A percentile compares a stretch with the other conserved stretches of the same genome.
phyloP scores from a whole-genome alignment of 192 early-diverging fungal species.

The Backusella morwellensis region DNA sequence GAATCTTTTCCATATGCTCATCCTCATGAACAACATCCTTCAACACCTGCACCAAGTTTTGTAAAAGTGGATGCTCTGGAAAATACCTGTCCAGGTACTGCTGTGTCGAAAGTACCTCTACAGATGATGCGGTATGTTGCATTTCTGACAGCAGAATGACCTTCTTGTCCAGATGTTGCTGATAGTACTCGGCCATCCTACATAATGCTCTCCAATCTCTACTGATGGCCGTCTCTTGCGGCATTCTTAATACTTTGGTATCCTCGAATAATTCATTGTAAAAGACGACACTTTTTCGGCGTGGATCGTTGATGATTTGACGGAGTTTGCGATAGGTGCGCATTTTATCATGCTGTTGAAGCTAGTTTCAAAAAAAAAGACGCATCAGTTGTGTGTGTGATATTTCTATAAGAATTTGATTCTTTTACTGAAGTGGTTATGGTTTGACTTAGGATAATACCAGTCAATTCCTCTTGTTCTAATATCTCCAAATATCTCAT shows the following conservation, averaged over 20 bases:
- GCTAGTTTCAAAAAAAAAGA: constrained; percentile 21
- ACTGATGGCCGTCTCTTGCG: constrained; percentile 35
- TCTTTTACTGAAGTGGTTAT: constrained; percentile 49
- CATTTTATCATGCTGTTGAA: constrained; percentile 61
- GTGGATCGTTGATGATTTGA: constrained; percentile 54
- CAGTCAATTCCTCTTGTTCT: constrained; percentile 60
- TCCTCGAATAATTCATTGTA: constrained; percentile 64
- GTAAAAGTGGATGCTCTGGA: constrained; percentile 37
- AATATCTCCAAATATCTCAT: constrained; percentile 69
- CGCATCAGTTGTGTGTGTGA: too few species aligned
- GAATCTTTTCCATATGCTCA: constrained; percentile 31
- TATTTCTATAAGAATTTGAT: not conserved
- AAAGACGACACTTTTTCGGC: constrained; percentile 60
- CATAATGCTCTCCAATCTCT: constrained; percentile 59
- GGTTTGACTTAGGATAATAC: constrained; percentile 70
- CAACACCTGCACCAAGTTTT: constrained; percentile 45
- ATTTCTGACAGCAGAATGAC: constrained; percentile 51
- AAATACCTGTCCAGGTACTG: constrained; percentile 40
- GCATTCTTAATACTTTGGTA: constrained; percentile 36
- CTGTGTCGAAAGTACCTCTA: constrained; percentile 39
- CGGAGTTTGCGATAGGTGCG: constrained; percentile 61
- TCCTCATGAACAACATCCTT: constrained; percentile 54
- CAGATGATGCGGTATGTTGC: not conserved
- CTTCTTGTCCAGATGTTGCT: constrained; percentile 42
- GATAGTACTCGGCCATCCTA: constrained; percentile 58